phyloP scores from a whole-genome alignment of 108 stramenopile species.

The Mediolabrus comicus region DNA sequence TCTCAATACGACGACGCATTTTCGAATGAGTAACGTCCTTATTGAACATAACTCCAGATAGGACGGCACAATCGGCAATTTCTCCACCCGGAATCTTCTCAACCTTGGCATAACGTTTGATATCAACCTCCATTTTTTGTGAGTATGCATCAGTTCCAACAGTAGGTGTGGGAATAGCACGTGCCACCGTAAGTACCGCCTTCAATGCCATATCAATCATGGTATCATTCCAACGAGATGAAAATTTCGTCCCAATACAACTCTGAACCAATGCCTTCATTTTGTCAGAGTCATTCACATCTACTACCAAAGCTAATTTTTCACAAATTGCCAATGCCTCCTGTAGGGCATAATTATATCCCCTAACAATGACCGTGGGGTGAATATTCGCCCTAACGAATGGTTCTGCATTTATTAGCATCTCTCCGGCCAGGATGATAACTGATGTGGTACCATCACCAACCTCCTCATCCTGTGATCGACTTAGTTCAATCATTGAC shows the following conservation, averaged over 20 bases:
- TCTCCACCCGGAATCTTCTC: slow-evolving; percentile 99
- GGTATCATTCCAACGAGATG: slow-evolving; percentile 93
- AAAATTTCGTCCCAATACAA: slow-evolving; percentile 98
- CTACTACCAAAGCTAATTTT: slow-evolving; percentile 79
- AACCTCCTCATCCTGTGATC: slow-evolving; percentile 99
- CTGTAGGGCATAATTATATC: slow-evolving; percentile 93
- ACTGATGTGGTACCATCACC: slow-evolving; percentile 99
- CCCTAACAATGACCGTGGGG: slow-evolving; percentile 96
- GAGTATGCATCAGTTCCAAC: slow-evolving; percentile 30
- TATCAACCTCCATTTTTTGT: slow-evolving; percentile 88
- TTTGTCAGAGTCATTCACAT: slow-evolving; percentile 82
- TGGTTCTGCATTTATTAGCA: slow-evolving; percentile 97
- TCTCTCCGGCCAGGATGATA: slow-evolving; percentile 98
- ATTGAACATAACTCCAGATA: slow-evolving; percentile 99
- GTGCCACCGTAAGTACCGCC: slow-evolving; percentile 89
- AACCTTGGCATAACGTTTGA: slow-evolving; percentile 99
- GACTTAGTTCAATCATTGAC: slow-evolving; percentile 98
- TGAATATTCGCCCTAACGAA: slow-evolving; percentile 91
- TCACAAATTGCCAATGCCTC: slow-evolving; percentile 91
- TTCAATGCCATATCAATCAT: slow-evolving; percentile 98
- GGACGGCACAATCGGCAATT: slow-evolving; percentile 88
- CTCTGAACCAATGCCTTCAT: slow-evolving; percentile 90
- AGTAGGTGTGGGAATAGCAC: slow-evolving; percentile 27
- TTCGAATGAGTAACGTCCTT: slow-evolving; percentile 99
- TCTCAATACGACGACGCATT: slow-evolving; percentile 98